Base-by-base conservation (phyloP, 768 basidiomycete genomes). In the Russula foetens region DNA sequence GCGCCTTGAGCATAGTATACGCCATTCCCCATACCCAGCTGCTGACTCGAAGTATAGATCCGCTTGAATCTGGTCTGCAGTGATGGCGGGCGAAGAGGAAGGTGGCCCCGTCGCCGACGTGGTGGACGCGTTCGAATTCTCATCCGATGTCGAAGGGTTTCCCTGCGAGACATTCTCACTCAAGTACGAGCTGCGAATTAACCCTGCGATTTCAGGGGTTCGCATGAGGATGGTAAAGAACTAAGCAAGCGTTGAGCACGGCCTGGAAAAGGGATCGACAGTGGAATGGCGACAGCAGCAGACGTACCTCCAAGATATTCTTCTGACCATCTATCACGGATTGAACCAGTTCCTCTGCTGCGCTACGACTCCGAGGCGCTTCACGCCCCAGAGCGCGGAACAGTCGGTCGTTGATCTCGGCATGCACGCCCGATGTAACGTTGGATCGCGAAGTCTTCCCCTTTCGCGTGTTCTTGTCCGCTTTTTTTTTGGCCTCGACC, bases 11-110 rank as follows among this genome's bases (percentile, higher is more conserved):
- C 56, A 62, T 8, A 53, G 45, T 24, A 62, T 43, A 5, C 56
- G 47, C 61, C 61, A 62, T 9, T 58, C 41, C 21, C 61, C 61
- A n/a, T 41, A 49, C 17, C 51, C 61, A 2, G 8, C 9, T 15
- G 56, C 45, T 0, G 61, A 53, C 21, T 46, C 56, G 19, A 58
- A 58, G 51, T 58, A 48, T 15, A 62, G 51, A 62, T 62, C 61
- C 11, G 56, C 51, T 7, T n/a, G 61, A 31, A 62, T 48, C 12
- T 29, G 12, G 1, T 57, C 56, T 48, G 23, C 51, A 4, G 48
- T 14, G 28, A 4, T n/a, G 9, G 33, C 11, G 33, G 45, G 21
- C 1, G 35, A 39, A 4, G 54, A 15, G 12, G 50, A 14, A 29
- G 43, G 8, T 41, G 49, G 28, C 6, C 4, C 49, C 23, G 23